Percentiles rank a stretch among this genome's conserved stretches.
phyloP scores from a whole-genome alignment of 2,329 filamentous ascomycete genomes.

The Trichoderma semiorbis region DNA sequence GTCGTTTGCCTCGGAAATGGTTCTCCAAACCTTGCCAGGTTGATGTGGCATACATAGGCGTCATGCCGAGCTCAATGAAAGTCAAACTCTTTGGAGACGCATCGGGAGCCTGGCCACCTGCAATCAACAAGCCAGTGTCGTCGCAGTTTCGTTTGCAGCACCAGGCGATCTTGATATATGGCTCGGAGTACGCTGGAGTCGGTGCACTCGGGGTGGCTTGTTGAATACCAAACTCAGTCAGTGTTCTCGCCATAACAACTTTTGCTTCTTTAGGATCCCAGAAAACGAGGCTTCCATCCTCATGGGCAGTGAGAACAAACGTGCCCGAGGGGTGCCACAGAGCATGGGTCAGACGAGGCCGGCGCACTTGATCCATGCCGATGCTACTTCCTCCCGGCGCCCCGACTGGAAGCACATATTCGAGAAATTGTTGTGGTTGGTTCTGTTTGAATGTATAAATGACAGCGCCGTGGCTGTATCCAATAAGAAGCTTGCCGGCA shows the following conservation, averaged over 20 bases:
- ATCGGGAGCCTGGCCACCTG: conserved; percentile 71
- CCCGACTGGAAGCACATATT: conserved; percentile 76
- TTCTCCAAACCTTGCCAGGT: conserved; percentile 78
- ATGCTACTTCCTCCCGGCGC: conserved; percentile 78
- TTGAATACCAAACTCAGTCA: conserved; percentile 71
- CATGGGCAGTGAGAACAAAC: conserved; percentile 80
- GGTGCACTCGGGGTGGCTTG: conserved; percentile 54
- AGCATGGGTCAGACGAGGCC: conserved; percentile 75
- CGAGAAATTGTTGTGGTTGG: conserved; percentile 70
- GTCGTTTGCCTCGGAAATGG: conserved; percentile 75
- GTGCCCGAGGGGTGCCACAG: conserved; percentile 94
- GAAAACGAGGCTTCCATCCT: conserved; percentile 87
- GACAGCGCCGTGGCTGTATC: conserved; percentile 83
- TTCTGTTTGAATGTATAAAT: conserved; percentile 96
- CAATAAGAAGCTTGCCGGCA: conserved; percentile 85
- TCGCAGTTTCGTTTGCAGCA: conserved; percentile 93
- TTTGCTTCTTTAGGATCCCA: conserved; percentile 92
- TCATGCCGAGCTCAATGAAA: conserved; percentile 83
- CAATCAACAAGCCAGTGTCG: conserved; percentile 83
- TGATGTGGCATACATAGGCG: conserved; percentile 87
- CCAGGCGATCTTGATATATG: conserved; percentile 79
- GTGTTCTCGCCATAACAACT: conserved; percentile 75
- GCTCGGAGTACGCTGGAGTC: conserved; percentile 62
- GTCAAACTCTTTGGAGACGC: conserved; percentile 72
- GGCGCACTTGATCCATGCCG: conserved; percentile 58